phyloP scores from a whole-genome alignment of 2,329 filamentous ascomycete genomes.

The Amauroascus niger region DNA sequence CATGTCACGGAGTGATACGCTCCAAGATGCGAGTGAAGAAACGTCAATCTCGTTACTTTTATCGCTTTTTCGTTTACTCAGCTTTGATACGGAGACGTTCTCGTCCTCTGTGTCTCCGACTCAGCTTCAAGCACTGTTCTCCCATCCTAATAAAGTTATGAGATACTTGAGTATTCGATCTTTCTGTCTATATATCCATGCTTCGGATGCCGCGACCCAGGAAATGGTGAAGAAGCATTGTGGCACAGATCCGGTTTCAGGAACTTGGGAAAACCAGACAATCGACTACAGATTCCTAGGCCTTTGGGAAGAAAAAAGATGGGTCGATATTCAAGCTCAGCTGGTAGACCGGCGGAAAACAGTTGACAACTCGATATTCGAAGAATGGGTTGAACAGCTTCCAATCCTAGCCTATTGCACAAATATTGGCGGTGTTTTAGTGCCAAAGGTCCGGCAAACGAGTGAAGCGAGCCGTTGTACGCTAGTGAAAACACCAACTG shows the following conservation, averaged over 20 bases:
- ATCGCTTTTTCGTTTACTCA: constrained; percentile 67
- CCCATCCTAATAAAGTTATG: constrained; percentile 48
- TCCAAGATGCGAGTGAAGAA: constrained; percentile 30
- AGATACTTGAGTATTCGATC: constrained; percentile 74
- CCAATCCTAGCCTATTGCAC: constrained; percentile 49
- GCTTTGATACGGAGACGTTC: constrained; percentile 62
- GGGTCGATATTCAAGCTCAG: constrained; percentile 40
- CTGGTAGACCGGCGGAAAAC: constrained; percentile 21
- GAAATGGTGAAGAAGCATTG: constrained; percentile 59
- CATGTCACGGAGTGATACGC: constrained; percentile 24
- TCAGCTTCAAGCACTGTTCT: constrained; percentile 60
- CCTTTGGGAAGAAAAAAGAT: constrained; percentile 54
- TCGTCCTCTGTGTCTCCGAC: constrained; percentile 54
- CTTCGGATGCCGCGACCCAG: constrained; percentile 69
- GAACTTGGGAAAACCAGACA: constrained; percentile 61
- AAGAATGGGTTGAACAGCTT: constrained; percentile 24
- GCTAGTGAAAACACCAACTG: constrained; percentile 63
- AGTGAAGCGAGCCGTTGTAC: constrained; percentile 43
- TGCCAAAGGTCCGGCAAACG: constrained; percentile 46
- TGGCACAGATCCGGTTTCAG: constrained; percentile 53
- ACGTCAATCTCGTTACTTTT: constrained; percentile 47
- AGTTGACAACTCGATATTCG: constrained; percentile 19
- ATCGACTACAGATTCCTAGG: constrained; percentile 71
- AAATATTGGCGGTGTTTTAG: constrained; percentile 55
- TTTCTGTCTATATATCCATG: constrained; percentile 67